Evolutionary conservation across 2,329 filamentous ascomycete species (phyloP).

Genomic region (Metarhizium album): DNA sequence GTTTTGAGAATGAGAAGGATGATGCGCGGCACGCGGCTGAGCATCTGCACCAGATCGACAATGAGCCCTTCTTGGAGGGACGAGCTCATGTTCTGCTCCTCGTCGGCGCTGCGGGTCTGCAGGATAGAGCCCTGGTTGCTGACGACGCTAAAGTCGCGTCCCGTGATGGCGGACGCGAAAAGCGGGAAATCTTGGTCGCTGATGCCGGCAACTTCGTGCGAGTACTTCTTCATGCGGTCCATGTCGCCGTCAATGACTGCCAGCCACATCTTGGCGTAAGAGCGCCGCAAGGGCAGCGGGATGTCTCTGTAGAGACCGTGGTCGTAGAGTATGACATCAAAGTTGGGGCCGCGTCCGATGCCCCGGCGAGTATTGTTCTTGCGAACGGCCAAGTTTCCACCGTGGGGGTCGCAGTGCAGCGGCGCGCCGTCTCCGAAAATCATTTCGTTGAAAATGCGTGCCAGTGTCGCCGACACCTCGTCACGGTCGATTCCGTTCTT

Average conservation of each 20-base stretch:
- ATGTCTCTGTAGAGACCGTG: conserved; percentile 96
- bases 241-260: conserved; percentile 89
- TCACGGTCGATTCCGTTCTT: conserved; percentile 81
- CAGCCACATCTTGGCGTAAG: conserved; percentile 95
- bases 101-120: conserved; percentile 53
- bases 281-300: conserved; percentile 62
- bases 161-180: conserved; percentile 93
- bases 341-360: conserved; percentile 53
- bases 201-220: conserved; percentile 80
- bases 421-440: conserved; percentile 86
- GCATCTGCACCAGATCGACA: conserved; percentile 75
- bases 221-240: conserved; percentile 74
- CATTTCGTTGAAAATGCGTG: conserved; percentile 98
- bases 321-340: conserved; percentile 93
- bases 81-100: conserved; percentile 78
- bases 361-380: conserved; percentile 52
- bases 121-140: conserved; percentile 46
- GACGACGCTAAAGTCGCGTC: conserved; percentile 76
- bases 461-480: conserved; percentile 84
- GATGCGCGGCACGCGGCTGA: conserved; percentile 81
- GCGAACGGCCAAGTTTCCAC: conserved; percentile 88
- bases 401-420: conserved; percentile 92
- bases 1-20: conserved; percentile 95
- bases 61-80: conserved; percentile 82
- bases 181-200: conserved; percentile 84